phyloP scores from a whole-genome alignment of 2,329 filamentous ascomycete species.

The Leptographium flavum region DNA sequence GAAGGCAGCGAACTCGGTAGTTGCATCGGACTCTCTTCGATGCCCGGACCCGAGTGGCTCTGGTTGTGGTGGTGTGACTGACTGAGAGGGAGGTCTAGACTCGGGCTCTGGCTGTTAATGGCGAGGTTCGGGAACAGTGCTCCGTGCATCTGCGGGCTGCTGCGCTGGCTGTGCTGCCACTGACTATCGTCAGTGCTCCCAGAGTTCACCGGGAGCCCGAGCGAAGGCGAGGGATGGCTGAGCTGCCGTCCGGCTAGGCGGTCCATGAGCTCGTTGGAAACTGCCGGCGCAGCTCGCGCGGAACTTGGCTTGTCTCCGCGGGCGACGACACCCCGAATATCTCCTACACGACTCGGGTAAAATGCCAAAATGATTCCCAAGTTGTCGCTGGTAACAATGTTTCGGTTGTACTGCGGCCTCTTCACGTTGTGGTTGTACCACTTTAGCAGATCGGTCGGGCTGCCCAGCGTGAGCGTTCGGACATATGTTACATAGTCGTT shows the following conservation, averaged over 20 bases:
- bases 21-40: not conserved
- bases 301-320: not conserved
- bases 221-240: not conserved
- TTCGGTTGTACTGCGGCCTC: slow-evolving; percentile 11
- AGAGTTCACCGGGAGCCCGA: not conserved
- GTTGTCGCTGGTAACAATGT: slow-evolving; percentile 13
- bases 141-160: not conserved
- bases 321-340: not conserved
- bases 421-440: slow-evolving; percentile 23
- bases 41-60: not conserved
- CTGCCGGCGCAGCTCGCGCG: not conserved
- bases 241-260: not conserved
- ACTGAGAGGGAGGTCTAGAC: not conserved
- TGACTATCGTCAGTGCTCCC: slow-evolving; percentile 1
- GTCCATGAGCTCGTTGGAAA: not conserved
- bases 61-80: not conserved
- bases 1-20: slow-evolving; percentile 3
- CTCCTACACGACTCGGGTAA: slow-evolving; percentile 7
- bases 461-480: not conserved
- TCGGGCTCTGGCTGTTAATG: not conserved
- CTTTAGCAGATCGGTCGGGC: slow-evolving; percentile 14
- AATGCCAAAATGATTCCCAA: slow-evolving; percentile 6
- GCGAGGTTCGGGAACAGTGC: not conserved
- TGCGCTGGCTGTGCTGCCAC: slow-evolving; percentile 6
- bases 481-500: slow-evolving; percentile 29